A percentile compares a stretch with the other conserved stretches of the same genome.
These are phyloP conservation scores for Alternaria sp. DNA, from an alignment of 2,329 filamentous ascomycete genomes.

Conservation along the genomic window DNA sequence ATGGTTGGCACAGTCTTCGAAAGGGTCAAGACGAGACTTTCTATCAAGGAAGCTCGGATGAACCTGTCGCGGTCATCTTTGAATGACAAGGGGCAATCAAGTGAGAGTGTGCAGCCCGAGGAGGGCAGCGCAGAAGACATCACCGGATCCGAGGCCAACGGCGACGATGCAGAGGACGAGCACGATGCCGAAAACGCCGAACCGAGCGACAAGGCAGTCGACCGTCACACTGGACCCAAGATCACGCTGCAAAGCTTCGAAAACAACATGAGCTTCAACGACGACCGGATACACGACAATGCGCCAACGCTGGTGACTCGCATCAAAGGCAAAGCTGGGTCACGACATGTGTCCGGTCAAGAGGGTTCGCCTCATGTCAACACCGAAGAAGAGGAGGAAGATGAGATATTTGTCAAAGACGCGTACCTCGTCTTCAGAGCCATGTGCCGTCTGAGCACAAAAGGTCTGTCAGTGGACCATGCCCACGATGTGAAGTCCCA, in stretches of 20 bases:
- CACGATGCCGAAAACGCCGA: slow-evolving; percentile 44
- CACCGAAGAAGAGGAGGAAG: slow-evolving; percentile 74
- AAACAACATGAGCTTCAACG: slow-evolving; percentile 70
- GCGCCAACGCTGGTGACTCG: slow-evolving; percentile 71
- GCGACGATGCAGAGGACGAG: slow-evolving; percentile 52
- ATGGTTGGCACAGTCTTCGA: slow-evolving; percentile 99
- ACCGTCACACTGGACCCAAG: slow-evolving; percentile 60
- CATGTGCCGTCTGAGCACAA: slow-evolving; percentile 97
- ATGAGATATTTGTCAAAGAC: slow-evolving; percentile 96
- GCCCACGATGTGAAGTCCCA: slow-evolving; percentile 91
- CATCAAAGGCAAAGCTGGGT: slow-evolving; percentile 56
- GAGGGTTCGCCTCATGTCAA: slow-evolving; percentile 57
- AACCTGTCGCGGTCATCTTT: slow-evolving; percentile 57
- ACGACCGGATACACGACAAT: slow-evolving; percentile 69
- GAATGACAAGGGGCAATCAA: slow-evolving; percentile 44
- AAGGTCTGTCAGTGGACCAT: slow-evolving; percentile 86
- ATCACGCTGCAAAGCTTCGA: slow-evolving; percentile 74
- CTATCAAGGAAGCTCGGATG: slow-evolving; percentile 82
- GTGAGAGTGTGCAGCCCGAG: slow-evolving; percentile 40
- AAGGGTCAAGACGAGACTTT: slow-evolving; percentile 82
- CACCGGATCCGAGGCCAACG: slow-evolving; percentile 38
- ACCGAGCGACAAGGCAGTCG: slow-evolving; percentile 53
- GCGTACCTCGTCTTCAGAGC: slow-evolving; percentile 97
- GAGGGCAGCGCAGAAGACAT: slow-evolving; percentile 31
- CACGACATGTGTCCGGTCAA: slow-evolving; percentile 53